Evolutionary conservation across 176 grass and related monocot species (phyloP).

Genomic region (Carex myosuroides): DNA sequence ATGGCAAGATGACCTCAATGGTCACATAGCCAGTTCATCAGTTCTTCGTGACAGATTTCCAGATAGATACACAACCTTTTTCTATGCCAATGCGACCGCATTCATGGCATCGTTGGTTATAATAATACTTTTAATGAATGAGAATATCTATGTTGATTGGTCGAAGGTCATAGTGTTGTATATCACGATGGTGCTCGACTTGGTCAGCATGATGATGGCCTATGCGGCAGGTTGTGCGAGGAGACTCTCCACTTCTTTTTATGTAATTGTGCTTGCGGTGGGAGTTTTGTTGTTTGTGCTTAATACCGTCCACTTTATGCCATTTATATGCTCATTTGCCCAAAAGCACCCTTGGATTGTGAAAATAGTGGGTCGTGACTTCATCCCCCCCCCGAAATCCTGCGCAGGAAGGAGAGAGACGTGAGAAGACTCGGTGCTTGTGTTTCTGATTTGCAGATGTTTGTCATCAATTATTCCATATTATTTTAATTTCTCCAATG

Average conservation of each 20-base stretch:
- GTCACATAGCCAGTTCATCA: not conserved
- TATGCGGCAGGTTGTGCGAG: constrained; percentile 43
- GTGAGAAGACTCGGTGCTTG: too few relatives aligned
- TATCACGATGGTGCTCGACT: constrained; percentile 33
- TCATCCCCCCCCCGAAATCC: too few relatives aligned
- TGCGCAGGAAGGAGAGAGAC: too few relatives aligned
- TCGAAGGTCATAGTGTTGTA: constrained; percentile 25
- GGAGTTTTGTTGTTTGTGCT: constrained; percentile 28
- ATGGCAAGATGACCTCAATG: not conserved
- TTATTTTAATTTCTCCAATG: too few relatives aligned
- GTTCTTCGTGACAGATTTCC: constrained; percentile 23
- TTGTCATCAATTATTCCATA: too few relatives aligned
- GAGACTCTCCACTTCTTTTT: constrained; percentile 15
- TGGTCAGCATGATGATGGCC: constrained; percentile 46
- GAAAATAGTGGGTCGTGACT: too few relatives aligned
- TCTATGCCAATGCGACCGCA: constrained; percentile 23
- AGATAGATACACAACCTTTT: too few relatives aligned
- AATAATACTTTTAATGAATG: constrained; percentile 28
- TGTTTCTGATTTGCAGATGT: too few relatives aligned
- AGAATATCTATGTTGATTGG: not conserved
- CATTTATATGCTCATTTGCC: not conserved
- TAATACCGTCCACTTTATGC: not conserved
- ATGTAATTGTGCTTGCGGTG: constrained; percentile 25
- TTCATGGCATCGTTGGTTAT: constrained; percentile 31
- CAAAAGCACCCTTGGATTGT: too few relatives aligned